Conservation (phyloP, 2,329 filamentous ascomycete species). For the Tolypocladium album region DNA sequence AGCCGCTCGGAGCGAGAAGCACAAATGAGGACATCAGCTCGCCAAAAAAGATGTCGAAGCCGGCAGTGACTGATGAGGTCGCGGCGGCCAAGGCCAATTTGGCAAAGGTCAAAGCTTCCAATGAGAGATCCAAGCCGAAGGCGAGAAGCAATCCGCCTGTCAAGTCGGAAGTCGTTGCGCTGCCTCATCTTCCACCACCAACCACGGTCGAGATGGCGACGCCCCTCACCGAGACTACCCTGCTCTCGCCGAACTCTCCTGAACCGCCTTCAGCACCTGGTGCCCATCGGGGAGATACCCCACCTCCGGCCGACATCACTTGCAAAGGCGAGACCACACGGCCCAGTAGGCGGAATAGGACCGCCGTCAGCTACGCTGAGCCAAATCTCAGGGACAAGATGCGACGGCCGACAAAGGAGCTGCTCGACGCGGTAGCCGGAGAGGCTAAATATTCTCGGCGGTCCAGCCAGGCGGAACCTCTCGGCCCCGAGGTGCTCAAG, state of each 20-base stretch:
- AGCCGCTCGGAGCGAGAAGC: constrained; percentile 45
- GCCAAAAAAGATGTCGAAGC: constrained; percentile 39
- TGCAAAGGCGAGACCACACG: constrained; percentile 47
- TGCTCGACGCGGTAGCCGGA: constrained; percentile 64
- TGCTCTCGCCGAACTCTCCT: constrained; percentile 38
- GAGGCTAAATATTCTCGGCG: constrained; percentile 42
- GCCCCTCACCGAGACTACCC: constrained; percentile 25
- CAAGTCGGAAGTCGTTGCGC: constrained; percentile 9
- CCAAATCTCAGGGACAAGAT: constrained; percentile 76
- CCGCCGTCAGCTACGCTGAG: constrained; percentile 69
- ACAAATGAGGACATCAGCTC: constrained; percentile 49
- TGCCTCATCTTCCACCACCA: constrained; percentile 9
- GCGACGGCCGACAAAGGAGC: constrained; percentile 66
- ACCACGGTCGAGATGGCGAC: constrained; percentile 11
- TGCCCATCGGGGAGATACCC: constrained; percentile 37
- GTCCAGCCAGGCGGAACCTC: constrained; percentile 23
- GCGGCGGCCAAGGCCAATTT: constrained; percentile 27
- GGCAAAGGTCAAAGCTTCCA: constrained; percentile 13
- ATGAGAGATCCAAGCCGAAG: constrained; percentile 15
- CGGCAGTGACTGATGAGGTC: constrained; percentile 21
- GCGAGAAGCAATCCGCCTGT: constrained; percentile 14
- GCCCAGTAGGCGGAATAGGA: constrained; percentile 54
- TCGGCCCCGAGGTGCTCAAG: constrained; percentile 12
- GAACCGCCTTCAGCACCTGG: constrained; percentile 26
- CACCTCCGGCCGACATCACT: constrained; percentile 48